These are phyloP conservation scores for Volvox carteri DNA, from an alignment of 163 green algal genomes.

Conservation along the genomic window DNA sequence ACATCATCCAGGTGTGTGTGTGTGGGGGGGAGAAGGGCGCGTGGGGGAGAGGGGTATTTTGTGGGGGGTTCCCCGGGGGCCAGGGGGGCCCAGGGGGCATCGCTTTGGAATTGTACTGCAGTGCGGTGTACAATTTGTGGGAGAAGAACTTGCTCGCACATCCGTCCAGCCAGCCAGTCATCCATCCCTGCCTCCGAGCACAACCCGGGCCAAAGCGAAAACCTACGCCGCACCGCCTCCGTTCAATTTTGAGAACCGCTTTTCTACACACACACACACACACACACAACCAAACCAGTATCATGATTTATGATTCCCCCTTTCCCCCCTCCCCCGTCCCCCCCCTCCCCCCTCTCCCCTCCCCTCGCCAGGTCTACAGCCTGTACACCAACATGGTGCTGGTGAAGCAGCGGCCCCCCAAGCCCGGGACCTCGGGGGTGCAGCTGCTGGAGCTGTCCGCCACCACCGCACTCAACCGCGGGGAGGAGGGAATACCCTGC, in stretches of 20 bases:
- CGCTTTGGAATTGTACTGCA: no score
- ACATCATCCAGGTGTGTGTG: slow-evolving; percentile 46
- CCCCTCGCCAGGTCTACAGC: slow-evolving; percentile 35
- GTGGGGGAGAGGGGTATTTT: no score
- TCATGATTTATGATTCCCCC: not conserved
- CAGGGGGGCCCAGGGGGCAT: no score
- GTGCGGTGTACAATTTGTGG: no score
- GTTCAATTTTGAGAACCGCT: no score
- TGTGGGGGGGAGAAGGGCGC: not conserved
- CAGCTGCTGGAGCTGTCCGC: slow-evolving; percentile 53
- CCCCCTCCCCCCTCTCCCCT: not conserved
- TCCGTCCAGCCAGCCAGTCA: no score
- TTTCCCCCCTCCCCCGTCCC: not conserved
- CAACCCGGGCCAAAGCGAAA: no score
- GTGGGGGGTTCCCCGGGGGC: no score
- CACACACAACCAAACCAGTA: not conserved
- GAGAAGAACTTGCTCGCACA: no score
- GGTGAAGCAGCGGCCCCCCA: slow-evolving; percentile 53
- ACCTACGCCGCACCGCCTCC: no score
- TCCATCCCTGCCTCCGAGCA: no score
- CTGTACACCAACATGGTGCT: slow-evolving; percentile 54
- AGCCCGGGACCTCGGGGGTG: slow-evolving; percentile 45
- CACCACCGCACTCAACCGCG: not conserved
- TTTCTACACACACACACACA: not conserved
- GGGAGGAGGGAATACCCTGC: slow-evolving; percentile 46